These are phyloP conservation scores for Fusarium caatingaense DNA, from an alignment of 2,329 filamentous ascomycete species.

Conservation along the genomic window DNA sequence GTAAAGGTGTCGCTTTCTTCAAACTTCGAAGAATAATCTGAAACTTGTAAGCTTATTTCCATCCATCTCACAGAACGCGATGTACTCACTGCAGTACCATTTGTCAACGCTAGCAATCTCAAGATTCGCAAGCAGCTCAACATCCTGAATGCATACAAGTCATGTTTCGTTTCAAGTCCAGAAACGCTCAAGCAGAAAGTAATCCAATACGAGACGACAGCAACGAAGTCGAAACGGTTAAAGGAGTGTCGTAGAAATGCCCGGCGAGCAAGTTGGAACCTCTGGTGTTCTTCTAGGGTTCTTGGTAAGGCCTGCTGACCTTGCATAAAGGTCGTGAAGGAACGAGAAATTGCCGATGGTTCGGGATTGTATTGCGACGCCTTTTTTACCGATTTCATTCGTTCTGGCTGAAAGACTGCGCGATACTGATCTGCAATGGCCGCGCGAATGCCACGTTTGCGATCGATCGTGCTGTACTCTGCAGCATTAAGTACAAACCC, in stretches of 20 bases:
- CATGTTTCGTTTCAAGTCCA: slow-evolving; percentile 74
- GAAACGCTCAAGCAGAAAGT: slow-evolving; percentile 79
- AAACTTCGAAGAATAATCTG: slow-evolving; percentile 93
- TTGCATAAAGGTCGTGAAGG: slow-evolving; percentile 83
- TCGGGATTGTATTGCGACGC: slow-evolving; percentile 59
- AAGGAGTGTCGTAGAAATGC: slow-evolving; percentile 96
- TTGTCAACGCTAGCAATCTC: slow-evolving; percentile 89
- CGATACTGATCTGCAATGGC: slow-evolving; percentile 81
- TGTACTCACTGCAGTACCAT: slow-evolving; percentile 83
- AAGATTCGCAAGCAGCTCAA: slow-evolving; percentile 93
- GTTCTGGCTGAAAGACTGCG: slow-evolving; percentile 83
- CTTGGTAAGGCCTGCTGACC: slow-evolving; percentile 65
- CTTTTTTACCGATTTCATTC: slow-evolving; percentile 73
- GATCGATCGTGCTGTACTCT: slow-evolving; percentile 92
- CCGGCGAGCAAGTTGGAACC: slow-evolving; percentile 85
- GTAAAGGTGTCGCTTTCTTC: slow-evolving; percentile 91
- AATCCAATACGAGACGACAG: slow-evolving; percentile 95
- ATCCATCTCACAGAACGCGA: background rate
- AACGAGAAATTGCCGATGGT: slow-evolving; percentile 76
- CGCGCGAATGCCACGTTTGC: slow-evolving; percentile 77
- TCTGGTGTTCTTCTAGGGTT: slow-evolving; percentile 81
- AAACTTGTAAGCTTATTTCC: slow-evolving; percentile 18
- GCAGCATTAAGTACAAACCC: slow-evolving; percentile 90
- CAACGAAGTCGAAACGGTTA: slow-evolving; percentile 94
- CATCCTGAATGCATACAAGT: slow-evolving; percentile 95